These are phyloP conservation scores for Prillingera fragicola DNA, from an alignment of 1,284 basidiomycete species.

Conservation along the genomic window DNA sequence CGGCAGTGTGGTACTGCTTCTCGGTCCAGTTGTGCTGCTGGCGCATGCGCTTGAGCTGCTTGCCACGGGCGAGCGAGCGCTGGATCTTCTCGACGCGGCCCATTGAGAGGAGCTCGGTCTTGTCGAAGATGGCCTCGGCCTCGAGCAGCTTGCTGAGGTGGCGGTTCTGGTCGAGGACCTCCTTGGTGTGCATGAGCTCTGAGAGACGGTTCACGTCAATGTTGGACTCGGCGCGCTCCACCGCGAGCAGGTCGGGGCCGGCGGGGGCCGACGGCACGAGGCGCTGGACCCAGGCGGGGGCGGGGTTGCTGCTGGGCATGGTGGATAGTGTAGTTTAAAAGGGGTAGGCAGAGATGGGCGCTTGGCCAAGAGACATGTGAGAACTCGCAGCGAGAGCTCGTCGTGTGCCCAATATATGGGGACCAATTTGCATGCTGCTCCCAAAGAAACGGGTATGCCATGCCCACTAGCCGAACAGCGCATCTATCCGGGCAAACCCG, in stretches of 20 bases:
- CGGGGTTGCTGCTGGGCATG: conserved; percentile 14
- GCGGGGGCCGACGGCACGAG: conserved; percentile 18
- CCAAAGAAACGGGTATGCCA: no score
- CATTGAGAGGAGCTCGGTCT: conserved; percentile 19
- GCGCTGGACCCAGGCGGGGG: conserved; percentile 24
- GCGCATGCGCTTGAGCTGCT: conserved; percentile 15
- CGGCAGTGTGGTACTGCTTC: conserved; percentile 13
- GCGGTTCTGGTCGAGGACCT: conserved; percentile 2
- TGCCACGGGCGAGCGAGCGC: conserved; percentile 20
- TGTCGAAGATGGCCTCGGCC: conserved; percentile 13
- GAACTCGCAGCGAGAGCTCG: no score
- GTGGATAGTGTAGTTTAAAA: neutral
- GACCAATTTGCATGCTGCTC: no score
- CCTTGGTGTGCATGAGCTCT: conserved; percentile 13
- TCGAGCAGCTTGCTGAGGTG: conserved; percentile 4
- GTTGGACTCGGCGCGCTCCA: conserved; percentile 12
- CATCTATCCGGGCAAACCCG: no score
- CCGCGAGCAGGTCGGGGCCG: conserved; percentile 14
- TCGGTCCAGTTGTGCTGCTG: conserved; percentile 12
- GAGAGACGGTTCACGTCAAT: conserved; percentile 9
- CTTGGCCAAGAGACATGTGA: no score
- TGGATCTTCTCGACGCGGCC: conserved; percentile 17
- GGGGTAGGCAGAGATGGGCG: neutral
- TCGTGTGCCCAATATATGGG: no score
- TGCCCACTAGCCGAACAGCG: no score